Conservation (phyloP, 441 rosid genomes). For the Pelargonium fulgidum region DNA sequence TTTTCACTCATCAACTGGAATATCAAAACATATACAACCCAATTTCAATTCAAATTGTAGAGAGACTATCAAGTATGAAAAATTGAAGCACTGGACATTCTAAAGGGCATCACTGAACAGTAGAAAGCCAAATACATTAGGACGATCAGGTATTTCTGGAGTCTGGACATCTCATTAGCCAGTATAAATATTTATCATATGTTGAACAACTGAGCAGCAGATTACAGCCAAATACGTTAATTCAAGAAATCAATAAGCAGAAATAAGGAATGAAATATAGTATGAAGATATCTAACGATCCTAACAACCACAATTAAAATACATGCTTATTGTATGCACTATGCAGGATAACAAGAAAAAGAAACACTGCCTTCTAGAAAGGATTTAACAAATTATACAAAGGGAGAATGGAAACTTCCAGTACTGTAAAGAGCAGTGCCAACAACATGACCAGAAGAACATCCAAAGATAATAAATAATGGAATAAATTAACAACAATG, state of each 20-base stretch:
- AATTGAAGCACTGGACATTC: not conserved
- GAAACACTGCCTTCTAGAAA: not conserved
- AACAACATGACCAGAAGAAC: not conserved
- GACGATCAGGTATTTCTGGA: not conserved
- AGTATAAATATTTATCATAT: too few relatives aligned
- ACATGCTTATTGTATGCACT: too few relatives aligned
- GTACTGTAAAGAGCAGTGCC: not conserved
- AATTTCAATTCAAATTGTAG: slow-evolving; percentile 12
- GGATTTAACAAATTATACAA: not conserved
- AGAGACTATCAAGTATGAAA: slow-evolving; percentile 7
- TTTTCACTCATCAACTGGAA: slow-evolving; percentile 4
- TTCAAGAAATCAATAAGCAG: too few relatives aligned
- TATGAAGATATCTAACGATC: too few relatives aligned
- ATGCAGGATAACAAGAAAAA: not conserved
- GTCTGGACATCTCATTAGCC: not conserved
- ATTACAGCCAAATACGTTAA: too few relatives aligned
- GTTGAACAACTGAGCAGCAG: too few relatives aligned
- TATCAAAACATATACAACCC: not conserved
- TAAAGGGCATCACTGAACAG: not conserved
- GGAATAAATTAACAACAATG: not conserved
- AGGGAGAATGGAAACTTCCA: not conserved
- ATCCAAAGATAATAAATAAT: not conserved
- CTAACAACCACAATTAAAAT: too few relatives aligned
- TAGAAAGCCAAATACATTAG: not conserved
- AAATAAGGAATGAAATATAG: too few relatives aligned